Evolutionary conservation across 2,329 filamentous ascomycete genomes (phyloP), one percentile per base, ranked within the genome.

Genomic region (Ceratocystis harringtonii): DNA sequence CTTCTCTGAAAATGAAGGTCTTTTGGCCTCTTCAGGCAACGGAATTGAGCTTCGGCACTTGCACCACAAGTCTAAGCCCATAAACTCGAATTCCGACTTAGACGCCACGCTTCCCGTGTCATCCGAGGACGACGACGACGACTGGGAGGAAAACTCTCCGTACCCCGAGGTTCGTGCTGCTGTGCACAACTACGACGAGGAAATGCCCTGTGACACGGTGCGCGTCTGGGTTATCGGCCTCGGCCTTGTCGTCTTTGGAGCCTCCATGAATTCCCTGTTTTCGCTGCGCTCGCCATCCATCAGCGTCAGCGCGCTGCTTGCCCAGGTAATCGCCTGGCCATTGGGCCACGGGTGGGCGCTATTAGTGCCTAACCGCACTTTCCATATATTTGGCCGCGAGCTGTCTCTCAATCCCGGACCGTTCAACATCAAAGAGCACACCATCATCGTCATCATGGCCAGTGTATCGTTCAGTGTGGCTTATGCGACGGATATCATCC

Each of bases 401-500:
- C 85, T 80, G 78, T 79, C 77, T 25, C 74, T 87, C n/a, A 88
- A 87, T 65, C 84, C 85, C 0, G 84, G 84, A 0, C 84, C 84
- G 0, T 88, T 88, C 74, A 88, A 86, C 70, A 79, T 86, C 72
- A 88, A 88, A 72, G 85, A 88, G 71, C 85, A 88, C 71, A 75
- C 83, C 52, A 80, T 88, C 68, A 86, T 88, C 66, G 82, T 84
- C 19, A 82, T 87, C 69, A 87, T 87, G 83, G 86, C 88, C 17
- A 84, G 87, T 71, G 85, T 88, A 5, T 84, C 85, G 4, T 88
- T 89, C 69, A 85, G 77, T 62, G 84, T 80, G 5, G 85, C 86
- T 2, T 90, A 90, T 70, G 86, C 86, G 0, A 90, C 87, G 0
- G 87, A 90, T 69, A 85, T 89, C 36, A 81, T 91, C 57, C 77